These are phyloP conservation scores for Capsella bursapastoris DNA, from an alignment of 345 rosid species.

Conservation along the genomic window DNA sequence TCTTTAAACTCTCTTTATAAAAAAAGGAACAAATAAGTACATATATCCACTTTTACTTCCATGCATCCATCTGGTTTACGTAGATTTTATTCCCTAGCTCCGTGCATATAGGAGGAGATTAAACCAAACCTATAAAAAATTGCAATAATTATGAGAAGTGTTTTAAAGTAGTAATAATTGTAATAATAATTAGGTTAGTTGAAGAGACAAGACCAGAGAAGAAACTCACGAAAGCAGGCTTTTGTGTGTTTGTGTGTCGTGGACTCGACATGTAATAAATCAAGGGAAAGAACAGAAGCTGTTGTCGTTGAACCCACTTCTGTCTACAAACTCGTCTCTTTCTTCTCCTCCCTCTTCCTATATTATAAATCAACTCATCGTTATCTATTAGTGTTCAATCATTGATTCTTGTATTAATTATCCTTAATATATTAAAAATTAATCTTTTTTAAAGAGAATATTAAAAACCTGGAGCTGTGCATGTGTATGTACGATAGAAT, in stretches of 20 bases:
- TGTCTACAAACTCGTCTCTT: slow-evolving; percentile 53
- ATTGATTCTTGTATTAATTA: neutral
- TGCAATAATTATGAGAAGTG: slow-evolving; percentile 21
- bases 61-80: neutral
- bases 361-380: slow-evolving; percentile 10
- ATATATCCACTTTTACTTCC: neutral
- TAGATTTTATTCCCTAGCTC: slow-evolving; percentile 29
- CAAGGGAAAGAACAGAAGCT: slow-evolving; percentile 61
- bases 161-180: neutral
- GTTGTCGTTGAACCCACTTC: slow-evolving; percentile 56
- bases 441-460: neutral
- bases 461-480: slow-evolving; percentile 31
- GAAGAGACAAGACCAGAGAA: slow-evolving; percentile 34
- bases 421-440: slow-evolving; percentile 1
- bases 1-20: slow-evolving; percentile 3
- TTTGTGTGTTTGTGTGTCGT: slow-evolving; percentile 35
- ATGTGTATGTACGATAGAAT: slow-evolving; percentile 44
- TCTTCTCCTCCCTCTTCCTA: slow-evolving; percentile 57
- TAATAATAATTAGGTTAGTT: slow-evolving; percentile 13
- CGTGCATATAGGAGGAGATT: slow-evolving; percentile 25
- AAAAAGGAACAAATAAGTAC: slow-evolving; percentile 20
- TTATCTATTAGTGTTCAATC: slow-evolving; percentile 15
- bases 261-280: slow-evolving; percentile 36
- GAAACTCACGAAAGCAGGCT: slow-evolving; percentile 40
- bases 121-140: slow-evolving; percentile 18